phyloP scores from a whole-genome alignment of 1,139 yeast genomes.

The Kodamaea derodonti region DNA sequence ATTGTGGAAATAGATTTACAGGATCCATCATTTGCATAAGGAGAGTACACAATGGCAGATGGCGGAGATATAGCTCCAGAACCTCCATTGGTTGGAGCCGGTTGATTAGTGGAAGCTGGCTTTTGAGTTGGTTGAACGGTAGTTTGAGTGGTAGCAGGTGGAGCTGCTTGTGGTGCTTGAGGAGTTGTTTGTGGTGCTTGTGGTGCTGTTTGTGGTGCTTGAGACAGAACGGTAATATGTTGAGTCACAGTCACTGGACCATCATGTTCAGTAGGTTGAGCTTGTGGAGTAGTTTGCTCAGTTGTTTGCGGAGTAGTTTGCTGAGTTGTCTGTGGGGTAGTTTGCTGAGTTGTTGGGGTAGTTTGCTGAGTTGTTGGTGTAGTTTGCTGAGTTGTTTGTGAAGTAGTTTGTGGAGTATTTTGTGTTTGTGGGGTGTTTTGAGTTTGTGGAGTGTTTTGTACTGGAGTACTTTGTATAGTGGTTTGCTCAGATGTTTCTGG shows the following conservation, averaged over 20 bases:
- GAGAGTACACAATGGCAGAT: slow-evolving; percentile 68
- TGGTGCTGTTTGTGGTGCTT: slow-evolving; percentile 4
- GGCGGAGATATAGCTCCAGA: slow-evolving; percentile 38
- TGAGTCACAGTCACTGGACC: slow-evolving; percentile 4
- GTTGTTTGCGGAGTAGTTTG: neutral
- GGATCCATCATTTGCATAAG: slow-evolving; percentile 62
- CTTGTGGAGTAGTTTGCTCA: neutral
- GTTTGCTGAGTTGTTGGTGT: slow-evolving; percentile 8
- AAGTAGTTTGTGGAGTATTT: slow-evolving; percentile 6
- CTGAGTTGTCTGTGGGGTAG: neutral
- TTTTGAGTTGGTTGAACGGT: slow-evolving; percentile 1
- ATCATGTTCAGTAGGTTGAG: slow-evolving; percentile 8
- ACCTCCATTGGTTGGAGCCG: slow-evolving; percentile 13
- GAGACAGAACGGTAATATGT: slow-evolving; percentile 5
- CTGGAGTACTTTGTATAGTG: slow-evolving; percentile 4
- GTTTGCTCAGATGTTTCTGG: slow-evolving; percentile 7
- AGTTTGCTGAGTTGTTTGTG: slow-evolving; percentile 6
- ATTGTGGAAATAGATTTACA: slow-evolving; percentile 63
- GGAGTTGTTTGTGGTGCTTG: slow-evolving; percentile 9
- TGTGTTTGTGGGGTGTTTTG: slow-evolving; percentile 6
- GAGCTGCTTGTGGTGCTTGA: slow-evolving; percentile 4
- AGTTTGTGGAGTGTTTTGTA: slow-evolving; percentile 10
- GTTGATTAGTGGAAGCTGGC: slow-evolving; percentile 17
- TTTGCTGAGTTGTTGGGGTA: slow-evolving; percentile 4
- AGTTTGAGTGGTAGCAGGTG: slow-evolving; percentile 7